Evolutionary conservation across 768 basidiomycete genomes (phyloP), one percentile per base, ranked within the genome.

Genomic region (Hygrophorus russula): DNA sequence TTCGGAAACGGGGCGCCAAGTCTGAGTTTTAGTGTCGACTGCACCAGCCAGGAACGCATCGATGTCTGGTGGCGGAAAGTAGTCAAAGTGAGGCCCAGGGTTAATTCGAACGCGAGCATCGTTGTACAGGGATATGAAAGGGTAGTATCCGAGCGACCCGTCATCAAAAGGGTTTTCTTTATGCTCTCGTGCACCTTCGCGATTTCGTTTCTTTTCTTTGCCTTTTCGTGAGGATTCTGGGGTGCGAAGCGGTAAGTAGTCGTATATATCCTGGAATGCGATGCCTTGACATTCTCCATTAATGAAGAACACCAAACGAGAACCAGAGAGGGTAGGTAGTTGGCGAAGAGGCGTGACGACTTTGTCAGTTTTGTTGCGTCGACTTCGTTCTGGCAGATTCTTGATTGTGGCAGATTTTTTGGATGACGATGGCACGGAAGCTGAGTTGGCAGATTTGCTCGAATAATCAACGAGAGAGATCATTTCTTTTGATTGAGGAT

Each of bases 81-180:
- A 86, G 6, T 76, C 73, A 53, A 93, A 98, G 47, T 81, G 59
- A 0, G 96, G 96, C 0, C 96, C 96, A 13, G 92, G 78, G 56
- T 99, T 97, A 45, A 94, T 69, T 37, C 60, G 71, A 10, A 92
- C 83, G 46, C 78, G 76, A 0, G 89, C 94, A 47, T 83, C 82
- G 54, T 92, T 93, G 67, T 90, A 99, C 30, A 94, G 68, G 3
- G 90, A 94, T 50, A 96, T 76, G 65, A 97, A 82, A 0, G 94
- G 91, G 58, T 91, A 98, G 62, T 99, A 99, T 1, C 96, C 96
- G 5, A 96, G 65, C 14, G 84, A 80, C 14, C 94, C 96, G 58
- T 99, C 96, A 58, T 99, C 92, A 53, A 90, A 87, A 2, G 75
- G 75, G 49, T 92, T 92, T 62, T 88, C 84, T 46, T 73, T 72